Percentiles rank a stretch among this genome's conserved stretches.
Evolutionary conservation across 2,329 filamentous ascomycete genomes (phyloP).

Genomic region (Fusarium albosuccineum): DNA sequence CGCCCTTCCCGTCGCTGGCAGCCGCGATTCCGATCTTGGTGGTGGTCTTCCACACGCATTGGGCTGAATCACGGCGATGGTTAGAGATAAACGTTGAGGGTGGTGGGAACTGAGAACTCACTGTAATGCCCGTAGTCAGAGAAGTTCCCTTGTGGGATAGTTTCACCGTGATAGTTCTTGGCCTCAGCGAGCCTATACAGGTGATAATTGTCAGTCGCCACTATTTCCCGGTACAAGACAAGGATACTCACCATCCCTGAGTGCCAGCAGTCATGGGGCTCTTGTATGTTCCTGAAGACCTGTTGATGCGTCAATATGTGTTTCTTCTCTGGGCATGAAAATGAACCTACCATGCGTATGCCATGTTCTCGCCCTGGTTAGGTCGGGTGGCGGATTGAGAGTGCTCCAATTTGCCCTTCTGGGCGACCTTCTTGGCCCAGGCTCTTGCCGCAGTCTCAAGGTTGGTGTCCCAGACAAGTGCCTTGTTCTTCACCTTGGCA

Average conservation of each 20-base stretch:
- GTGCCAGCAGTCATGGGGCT: conserved; percentile 33
- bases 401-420: conserved; percentile 28
- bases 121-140: conserved; percentile 47
- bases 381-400: conserved; percentile 18
- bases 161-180: conserved; percentile 35
- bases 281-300: conserved; percentile 19
- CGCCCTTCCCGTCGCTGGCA: conserved; percentile 45
- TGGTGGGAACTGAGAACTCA: background rate
- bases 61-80: conserved; percentile 30
- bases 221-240: background rate
- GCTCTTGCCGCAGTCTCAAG: conserved; percentile 27
- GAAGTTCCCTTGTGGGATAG: conserved; percentile 42
- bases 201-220: background rate
- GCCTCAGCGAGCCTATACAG: conserved; percentile 33
- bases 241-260: conserved; percentile 28
- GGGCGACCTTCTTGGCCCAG: conserved; percentile 37
- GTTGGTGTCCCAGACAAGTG: conserved; percentile 27
- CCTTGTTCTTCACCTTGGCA: conserved; percentile 27
- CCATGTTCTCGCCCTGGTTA: conserved; percentile 42
- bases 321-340: background rate
- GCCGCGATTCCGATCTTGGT: conserved; percentile 51
- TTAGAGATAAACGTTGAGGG: accelerated
- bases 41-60: conserved; percentile 50
- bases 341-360: conserved; percentile 27
- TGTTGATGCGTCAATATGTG: background rate